Evolutionary conservation across 2,329 filamentous ascomycete genomes (phyloP), one percentile per base, ranked within the genome.

Genomic region (Aspergillus clavatus): DNA sequence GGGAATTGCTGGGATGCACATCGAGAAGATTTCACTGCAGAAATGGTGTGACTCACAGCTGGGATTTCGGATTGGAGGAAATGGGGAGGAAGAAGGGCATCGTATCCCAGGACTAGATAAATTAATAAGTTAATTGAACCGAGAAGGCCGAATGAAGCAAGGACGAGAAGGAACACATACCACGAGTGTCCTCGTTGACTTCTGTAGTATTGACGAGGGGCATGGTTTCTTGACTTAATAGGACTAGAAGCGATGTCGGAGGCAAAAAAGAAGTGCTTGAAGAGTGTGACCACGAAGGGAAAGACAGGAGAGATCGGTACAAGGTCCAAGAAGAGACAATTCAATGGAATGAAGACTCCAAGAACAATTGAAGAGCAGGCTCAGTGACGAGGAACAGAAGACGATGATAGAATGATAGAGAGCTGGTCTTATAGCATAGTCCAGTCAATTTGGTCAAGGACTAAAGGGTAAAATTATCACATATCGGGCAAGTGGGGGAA

Each of bases 31-130:
- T 50, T 84, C 73, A 44, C 83, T 82, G 47, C 72, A 57, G 59
- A 59, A 77, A 66, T 62, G 81, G 75, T 67, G 83, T 80, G 64
- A 69, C 70, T 66, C 63, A 73, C 71, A 49, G 77, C 74, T 50
- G 89, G 88, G 58, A 96, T 84, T 72, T 97, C 90, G 51, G 84
- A 82, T 66, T 88, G 82, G 61, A 97, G 85, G 57, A 95, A 81
- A 57, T 87, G 84, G 35, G 91, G 91, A 38, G 88, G 85, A 67
- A 95, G 93, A 65, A 97, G 76, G 62, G 91, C 89, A 71, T 96
- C 90, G 78, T 96, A 91, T 57, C 89, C 89, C 65, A 94, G 76
- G 71, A 96, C 91, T 96, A 59, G 3, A 43, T 11, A n/a, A 38
- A 27, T 14, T 23, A 24, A 40, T 3, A 14, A 19, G 43, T 31